phyloP scores from a whole-genome alignment of 768 basidiomycete genomes.

The Lentinula detonsa region DNA sequence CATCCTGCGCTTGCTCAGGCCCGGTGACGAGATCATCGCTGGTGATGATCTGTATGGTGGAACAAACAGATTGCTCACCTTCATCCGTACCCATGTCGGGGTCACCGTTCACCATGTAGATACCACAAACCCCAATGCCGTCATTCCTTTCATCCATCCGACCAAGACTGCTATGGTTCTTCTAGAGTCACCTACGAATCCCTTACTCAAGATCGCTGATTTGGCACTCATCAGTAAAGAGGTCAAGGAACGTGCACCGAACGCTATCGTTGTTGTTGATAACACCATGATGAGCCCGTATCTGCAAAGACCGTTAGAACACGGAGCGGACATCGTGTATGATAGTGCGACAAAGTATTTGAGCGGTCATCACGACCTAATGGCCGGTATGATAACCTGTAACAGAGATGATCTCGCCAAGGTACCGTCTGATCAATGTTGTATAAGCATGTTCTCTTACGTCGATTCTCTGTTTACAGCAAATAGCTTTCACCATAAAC shows the following conservation, averaged over 20 bases:
- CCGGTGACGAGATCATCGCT: slow-evolving; percentile 92
- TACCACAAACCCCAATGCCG: slow-evolving; percentile 66
- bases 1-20: slow-evolving; percentile 89
- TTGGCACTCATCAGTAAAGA: slow-evolving; percentile 76
- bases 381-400: slow-evolving; percentile 95
- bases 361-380: slow-evolving; percentile 97
- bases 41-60: slow-evolving; percentile 98
- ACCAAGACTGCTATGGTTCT: slow-evolving; percentile 91
- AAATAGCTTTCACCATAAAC: slow-evolving; percentile 90
- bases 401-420: slow-evolving; percentile 88
- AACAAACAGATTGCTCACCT: slow-evolving; percentile 90
- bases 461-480: slow-evolving; percentile 32
- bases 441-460: slow-evolving; percentile 5
- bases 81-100: slow-evolving; percentile 82
- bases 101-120: slow-evolving; percentile 92
- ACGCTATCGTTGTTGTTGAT: slow-evolving; percentile 85
- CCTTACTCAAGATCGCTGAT: slow-evolving; percentile 91
- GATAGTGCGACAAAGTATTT: slow-evolving; percentile 98
- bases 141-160: slow-evolving; percentile 59
- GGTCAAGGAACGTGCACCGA: slow-evolving; percentile 76
- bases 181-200: slow-evolving; percentile 96
- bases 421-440: slow-evolving; percentile 29
- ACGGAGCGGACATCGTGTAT: slow-evolving; percentile 96
- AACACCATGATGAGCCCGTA: slow-evolving; percentile 99
- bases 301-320: slow-evolving; percentile 89